Evolutionary conservation across 768 basidiomycete genomes (phyloP).

Genomic region (Boletus sp.): DNA sequence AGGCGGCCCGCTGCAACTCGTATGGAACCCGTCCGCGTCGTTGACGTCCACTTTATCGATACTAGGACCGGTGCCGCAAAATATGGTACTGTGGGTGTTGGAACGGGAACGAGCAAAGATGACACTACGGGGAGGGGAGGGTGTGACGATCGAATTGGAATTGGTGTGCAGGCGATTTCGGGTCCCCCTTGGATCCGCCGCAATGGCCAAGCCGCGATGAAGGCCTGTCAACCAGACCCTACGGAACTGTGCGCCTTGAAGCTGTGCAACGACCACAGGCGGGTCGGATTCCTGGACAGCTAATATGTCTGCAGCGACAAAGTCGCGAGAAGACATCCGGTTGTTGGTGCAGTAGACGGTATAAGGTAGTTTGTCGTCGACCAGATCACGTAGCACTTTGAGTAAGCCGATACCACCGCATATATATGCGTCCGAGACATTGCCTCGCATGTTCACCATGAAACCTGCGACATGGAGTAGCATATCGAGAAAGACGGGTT

Average conservation of each 20-base stretch:
- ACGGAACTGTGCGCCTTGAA: constrained; percentile 59
- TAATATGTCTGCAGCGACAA: constrained; percentile 50
- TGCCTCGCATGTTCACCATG: constrained; percentile 56
- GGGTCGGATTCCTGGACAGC: constrained; percentile 41
- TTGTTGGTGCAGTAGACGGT: constrained; percentile 49
- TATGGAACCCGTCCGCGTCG: constrained; percentile 2
- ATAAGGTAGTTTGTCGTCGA: constrained; percentile 43
- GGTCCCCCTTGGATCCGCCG: constrained; percentile 19
- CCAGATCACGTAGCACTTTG: constrained; percentile 40
- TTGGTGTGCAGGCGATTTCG: constrained; percentile 22
- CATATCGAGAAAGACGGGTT: constrained; percentile 63
- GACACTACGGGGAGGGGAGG: constrained; percentile 24
- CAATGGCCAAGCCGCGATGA: constrained; percentile 41
- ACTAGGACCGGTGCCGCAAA: background rate
- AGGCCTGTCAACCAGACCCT: constrained; percentile 50
- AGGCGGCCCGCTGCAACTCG: constrained; percentile 18
- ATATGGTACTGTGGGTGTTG: constrained; percentile 18
- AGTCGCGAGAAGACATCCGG: constrained; percentile 41
- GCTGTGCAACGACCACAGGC: constrained; percentile 47
- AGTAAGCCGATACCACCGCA: constrained; percentile 54
- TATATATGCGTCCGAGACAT: constrained; percentile 54
- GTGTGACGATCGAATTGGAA: constrained; percentile 28
- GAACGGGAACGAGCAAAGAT: constrained; percentile 30
- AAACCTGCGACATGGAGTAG: constrained; percentile 70
- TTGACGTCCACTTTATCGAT: constrained; percentile 8